These are phyloP conservation scores for Penicillium sp. DNA, from an alignment of 2,329 filamentous ascomycete genomes.

Conservation along the genomic window DNA sequence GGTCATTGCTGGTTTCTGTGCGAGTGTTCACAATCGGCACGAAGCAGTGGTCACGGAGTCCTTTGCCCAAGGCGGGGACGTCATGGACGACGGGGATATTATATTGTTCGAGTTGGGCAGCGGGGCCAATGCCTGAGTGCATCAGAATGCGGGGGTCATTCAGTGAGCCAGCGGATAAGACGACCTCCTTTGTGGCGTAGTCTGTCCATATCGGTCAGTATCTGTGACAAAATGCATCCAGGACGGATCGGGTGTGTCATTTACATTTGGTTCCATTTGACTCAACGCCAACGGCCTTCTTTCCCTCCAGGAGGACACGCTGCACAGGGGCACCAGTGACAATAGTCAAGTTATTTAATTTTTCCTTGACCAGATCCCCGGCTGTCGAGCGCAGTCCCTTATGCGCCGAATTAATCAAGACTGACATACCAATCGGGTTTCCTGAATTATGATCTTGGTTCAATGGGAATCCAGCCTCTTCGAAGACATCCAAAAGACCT, in stretches of 20 bases:
- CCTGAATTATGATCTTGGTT: constrained; percentile 61
- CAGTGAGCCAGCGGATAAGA: constrained; percentile 19
- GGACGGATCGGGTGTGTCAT: constrained; percentile 4
- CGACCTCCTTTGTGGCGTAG: constrained; percentile 16
- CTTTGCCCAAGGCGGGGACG: constrained; percentile 21
- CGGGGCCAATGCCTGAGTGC: constrained; percentile 16
- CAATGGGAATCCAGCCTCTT: constrained; percentile 49
- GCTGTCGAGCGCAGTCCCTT: constrained; percentile 53
- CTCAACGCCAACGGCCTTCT: constrained; percentile 49
- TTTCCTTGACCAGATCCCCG: constrained; percentile 47
- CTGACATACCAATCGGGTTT: constrained; percentile 57
- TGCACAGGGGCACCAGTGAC: constrained; percentile 51
- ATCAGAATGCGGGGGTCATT: constrained; percentile 17
- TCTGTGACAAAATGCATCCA: neutral
- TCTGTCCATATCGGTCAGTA: constrained; percentile 4
- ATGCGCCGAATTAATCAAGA: constrained; percentile 51
- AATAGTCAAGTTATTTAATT: constrained; percentile 54
- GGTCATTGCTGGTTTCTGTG: constrained; percentile 5
- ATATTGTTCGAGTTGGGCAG: constrained; percentile 8
- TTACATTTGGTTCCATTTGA: constrained; percentile 43
- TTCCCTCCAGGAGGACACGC: constrained; percentile 49
- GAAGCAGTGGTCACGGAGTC: constrained; percentile 22
- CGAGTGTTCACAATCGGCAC: constrained; percentile 13
- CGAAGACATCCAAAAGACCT: constrained; percentile 41
- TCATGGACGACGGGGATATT: constrained; percentile 17